These are phyloP conservation scores for Macrolepiota dolichaula DNA, from an alignment of 768 basidiomycete species.

Conservation along the genomic window DNA sequence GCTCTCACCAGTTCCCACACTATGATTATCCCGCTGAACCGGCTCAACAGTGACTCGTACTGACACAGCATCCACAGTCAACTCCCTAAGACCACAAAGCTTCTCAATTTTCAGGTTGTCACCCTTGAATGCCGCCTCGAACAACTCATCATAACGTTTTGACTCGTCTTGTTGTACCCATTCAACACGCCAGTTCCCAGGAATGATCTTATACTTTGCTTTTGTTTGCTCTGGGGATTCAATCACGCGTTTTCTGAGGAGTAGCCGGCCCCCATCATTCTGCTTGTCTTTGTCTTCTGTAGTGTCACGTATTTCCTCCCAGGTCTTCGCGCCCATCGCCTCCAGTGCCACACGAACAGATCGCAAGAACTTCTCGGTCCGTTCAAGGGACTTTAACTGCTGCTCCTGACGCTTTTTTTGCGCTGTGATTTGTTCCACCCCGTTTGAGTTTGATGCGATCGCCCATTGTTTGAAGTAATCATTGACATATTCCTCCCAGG, in stretches of 20 bases:
- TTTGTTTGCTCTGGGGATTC: background rate
- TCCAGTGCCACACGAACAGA: background rate
- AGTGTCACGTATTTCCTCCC: background rate
- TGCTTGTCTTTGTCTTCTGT: background rate
- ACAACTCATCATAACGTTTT: conserved; percentile 50
- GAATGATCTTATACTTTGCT: conserved; percentile 12
- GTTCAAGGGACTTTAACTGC: background rate
- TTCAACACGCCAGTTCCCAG: conserved; percentile 21
- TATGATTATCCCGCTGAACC: conserved; percentile 14
- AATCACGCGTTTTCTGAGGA: background rate
- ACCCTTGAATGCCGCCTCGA: conserved; percentile 52
- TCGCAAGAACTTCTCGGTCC: background rate
- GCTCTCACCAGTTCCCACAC: conserved; percentile 20
- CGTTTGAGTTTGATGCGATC: background rate
- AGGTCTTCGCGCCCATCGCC: conserved; percentile 5
- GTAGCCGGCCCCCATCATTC: background rate
- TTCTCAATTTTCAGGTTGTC: conserved; percentile 47
- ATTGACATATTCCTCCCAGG: background rate
- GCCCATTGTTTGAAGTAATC: conserved; percentile 10
- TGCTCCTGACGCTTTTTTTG: background rate
- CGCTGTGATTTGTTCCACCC: background rate
- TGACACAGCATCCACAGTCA: conserved; percentile 22
- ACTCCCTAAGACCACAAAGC: conserved; percentile 46
- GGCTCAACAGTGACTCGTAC: conserved; percentile 43
- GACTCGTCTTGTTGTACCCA: conserved; percentile 31